These are phyloP conservation scores for Rhododendron molle DNA, from an alignment of 148 eudicot genomes.

Conservation along the genomic window DNA sequence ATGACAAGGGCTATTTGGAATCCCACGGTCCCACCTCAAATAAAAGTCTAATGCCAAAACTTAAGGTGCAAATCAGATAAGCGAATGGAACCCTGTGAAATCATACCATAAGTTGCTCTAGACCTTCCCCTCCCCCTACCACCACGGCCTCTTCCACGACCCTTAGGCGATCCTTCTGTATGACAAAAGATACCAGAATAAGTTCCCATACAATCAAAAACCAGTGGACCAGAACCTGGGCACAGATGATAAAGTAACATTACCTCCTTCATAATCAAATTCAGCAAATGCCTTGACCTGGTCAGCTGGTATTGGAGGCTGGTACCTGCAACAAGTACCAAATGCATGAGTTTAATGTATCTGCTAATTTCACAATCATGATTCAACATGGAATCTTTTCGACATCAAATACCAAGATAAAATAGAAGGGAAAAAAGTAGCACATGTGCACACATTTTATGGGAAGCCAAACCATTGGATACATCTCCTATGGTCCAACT, in stretches of 20 bases:
- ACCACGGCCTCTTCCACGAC: slow-evolving; percentile 83
- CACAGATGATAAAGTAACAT: not conserved
- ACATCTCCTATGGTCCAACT: too few species aligned
- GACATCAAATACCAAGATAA: not conserved
- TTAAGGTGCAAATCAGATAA: too few species aligned
- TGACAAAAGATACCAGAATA: slow-evolving; percentile 20
- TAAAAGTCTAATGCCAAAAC: too few species aligned
- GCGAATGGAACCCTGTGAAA: not conserved
- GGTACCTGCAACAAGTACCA: slow-evolving; percentile 52
- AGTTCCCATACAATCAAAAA: not conserved
- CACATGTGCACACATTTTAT: not conserved
- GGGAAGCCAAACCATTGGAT: not conserved
- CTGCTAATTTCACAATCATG: not conserved
- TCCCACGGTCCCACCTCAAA: too few species aligned
- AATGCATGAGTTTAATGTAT: not conserved
- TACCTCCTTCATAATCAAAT: slow-evolving; percentile 77
- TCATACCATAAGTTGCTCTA: slow-evolving; percentile 42
- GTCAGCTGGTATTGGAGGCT: slow-evolving; percentile 91
- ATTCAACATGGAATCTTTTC: not conserved
- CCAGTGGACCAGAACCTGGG: not conserved
- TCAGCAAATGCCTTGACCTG: slow-evolving; percentile 71
- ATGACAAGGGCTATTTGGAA: too few species aligned
- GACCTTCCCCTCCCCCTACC: slow-evolving; percentile 92
- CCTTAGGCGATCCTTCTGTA: slow-evolving; percentile 77
- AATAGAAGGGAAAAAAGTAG: not conserved